Percentiles rank a stretch among this genome's conserved stretches.
Evolutionary conservation across 192 early-diverging fungal genomes (phyloP).

Genomic region (Coemansia sp.): DNA sequence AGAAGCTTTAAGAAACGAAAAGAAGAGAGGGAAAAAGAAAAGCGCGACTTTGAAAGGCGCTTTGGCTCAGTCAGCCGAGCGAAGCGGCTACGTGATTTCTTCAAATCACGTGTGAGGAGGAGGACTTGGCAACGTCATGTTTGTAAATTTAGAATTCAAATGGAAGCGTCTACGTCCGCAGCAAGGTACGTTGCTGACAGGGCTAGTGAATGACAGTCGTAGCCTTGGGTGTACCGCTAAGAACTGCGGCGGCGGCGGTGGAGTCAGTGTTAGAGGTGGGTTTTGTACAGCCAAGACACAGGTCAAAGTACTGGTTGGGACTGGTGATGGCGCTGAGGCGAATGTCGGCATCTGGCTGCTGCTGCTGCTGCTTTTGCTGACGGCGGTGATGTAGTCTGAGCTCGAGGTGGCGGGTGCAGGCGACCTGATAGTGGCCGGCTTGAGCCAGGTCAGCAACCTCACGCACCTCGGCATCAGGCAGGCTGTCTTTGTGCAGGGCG

Average conservation of each 20-base stretch:
- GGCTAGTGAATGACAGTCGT: neutral
- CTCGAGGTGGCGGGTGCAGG: slow-evolving; percentile 90
- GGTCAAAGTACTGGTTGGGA: slow-evolving; percentile 94
- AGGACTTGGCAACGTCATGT: neutral
- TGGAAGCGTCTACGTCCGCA: slow-evolving; percentile 3
- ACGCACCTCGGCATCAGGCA: slow-evolving; percentile 60
- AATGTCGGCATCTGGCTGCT: slow-evolving; percentile 3
- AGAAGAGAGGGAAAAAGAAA: neutral
- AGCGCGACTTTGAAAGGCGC: neutral
- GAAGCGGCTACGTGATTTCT: neutral
- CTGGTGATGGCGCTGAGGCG: slow-evolving; percentile 75
- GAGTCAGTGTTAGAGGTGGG: neutral
- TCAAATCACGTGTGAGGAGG: neutral
- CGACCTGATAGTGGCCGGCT: slow-evolving; percentile 86
- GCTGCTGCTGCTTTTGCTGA: slow-evolving; percentile 10
- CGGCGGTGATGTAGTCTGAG: slow-evolving; percentile 50
- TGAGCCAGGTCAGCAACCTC: slow-evolving; percentile 68
- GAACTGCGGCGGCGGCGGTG: slow-evolving; percentile 3
- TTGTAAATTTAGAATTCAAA: neutral
- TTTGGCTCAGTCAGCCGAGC: neutral
- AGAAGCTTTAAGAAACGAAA: neutral
- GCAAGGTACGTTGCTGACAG: neutral
- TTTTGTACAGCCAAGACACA: slow-evolving; percentile 45
- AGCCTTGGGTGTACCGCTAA: neutral
- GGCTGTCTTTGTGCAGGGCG: slow-evolving; percentile 59